These are phyloP conservation scores for Trichosporon faecale DNA, from an alignment of 1,284 basidiomycete genomes.

Conservation along the genomic window DNA sequence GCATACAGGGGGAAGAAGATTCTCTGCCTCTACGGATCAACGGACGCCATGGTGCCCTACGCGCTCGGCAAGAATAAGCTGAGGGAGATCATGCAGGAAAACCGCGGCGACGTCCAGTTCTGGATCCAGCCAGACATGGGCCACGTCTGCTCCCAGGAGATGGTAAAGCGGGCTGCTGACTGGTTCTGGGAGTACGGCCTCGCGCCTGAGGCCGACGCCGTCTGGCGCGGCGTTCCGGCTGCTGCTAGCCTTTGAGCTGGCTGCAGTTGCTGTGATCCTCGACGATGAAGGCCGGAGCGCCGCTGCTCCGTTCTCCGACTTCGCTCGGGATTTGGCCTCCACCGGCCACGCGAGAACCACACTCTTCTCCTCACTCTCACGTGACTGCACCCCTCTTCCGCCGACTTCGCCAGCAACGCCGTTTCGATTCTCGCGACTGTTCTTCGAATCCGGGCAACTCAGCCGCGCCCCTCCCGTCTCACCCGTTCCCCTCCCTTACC, in stretches of 20 bases:
- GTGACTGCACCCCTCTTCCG: background rate
- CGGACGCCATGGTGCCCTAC: slow-evolving; percentile 47
- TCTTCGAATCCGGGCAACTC: background rate
- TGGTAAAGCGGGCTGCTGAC: slow-evolving; percentile 44
- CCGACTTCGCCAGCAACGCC: background rate
- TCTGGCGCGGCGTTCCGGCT: background rate
- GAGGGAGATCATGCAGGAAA: slow-evolving; percentile 14
- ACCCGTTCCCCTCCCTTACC: background rate
- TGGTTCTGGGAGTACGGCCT: slow-evolving; percentile 38
- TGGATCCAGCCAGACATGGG: slow-evolving; percentile 19
- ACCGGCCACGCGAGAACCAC: background rate
- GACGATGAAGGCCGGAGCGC: background rate
- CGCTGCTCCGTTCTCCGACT: background rate
- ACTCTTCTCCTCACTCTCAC: background rate
- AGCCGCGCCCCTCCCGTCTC: background rate
- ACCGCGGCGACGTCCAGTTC: slow-evolving; percentile 15
- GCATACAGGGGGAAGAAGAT: slow-evolving; percentile 65
- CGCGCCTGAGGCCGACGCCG: background rate
- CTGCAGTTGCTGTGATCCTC: background rate
- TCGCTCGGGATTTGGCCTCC: background rate
- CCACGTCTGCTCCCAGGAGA: slow-evolving; percentile 38
- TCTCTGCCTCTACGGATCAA: slow-evolving; percentile 61
- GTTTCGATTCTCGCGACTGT: background rate
- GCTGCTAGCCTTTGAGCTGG: background rate
- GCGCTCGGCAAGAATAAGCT: slow-evolving; percentile 10